Percentiles rank a stretch among this genome's conserved stretches.
Evolutionary conservation across 306 rosid species (phyloP).

Genomic region (Cotoneaster glaucophyllus): DNA sequence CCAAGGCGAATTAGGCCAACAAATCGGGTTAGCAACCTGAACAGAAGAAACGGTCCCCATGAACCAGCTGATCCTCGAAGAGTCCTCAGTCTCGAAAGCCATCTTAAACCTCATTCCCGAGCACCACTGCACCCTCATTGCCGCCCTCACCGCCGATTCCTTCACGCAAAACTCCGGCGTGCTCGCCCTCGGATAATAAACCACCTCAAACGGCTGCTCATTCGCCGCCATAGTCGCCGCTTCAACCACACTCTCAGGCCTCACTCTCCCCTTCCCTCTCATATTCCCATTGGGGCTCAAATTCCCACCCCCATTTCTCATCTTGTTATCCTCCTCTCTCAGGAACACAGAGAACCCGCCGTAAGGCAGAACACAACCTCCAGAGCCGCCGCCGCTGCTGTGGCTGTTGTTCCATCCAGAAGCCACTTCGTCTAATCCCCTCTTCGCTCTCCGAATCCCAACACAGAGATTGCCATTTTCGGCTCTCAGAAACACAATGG

Average conservation of each 20-base stretch:
- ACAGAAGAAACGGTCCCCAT: conserved; percentile 92
- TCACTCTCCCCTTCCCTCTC: conserved; percentile 41
- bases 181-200: conserved; percentile 71
- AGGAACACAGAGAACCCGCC: conserved; percentile 55
- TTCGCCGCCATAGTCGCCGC: conserved; percentile 58
- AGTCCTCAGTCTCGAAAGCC: conserved; percentile 98
- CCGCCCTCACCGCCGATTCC: conserved; percentile 59
- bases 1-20: conserved; percentile 99
- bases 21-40: conserved; percentile 72
- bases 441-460: conserved; percentile 79
- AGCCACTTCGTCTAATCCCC: conserved; percentile 40
- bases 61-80: conserved; percentile 94
- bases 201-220: conserved; percentile 68
- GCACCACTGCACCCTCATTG: conserved; percentile 85
- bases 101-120: conserved; percentile 95
- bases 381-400: conserved; percentile 30
- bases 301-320: conserved; percentile 46
- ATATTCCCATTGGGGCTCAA: conserved; percentile 24
- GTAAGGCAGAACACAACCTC: conserved; percentile 28
- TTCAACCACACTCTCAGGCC: conserved; percentile 65
- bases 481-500: conserved; percentile 75
- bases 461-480: conserved; percentile 75
- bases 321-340: conserved; percentile 53
- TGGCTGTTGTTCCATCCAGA: conserved; percentile 63
- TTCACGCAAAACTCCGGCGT: conserved; percentile 88